Evolutionary conservation across 2,329 filamentous ascomycete species (phyloP), one percentile per base, ranked within the genome.

Genomic region (Beauveria caledonica): DNA sequence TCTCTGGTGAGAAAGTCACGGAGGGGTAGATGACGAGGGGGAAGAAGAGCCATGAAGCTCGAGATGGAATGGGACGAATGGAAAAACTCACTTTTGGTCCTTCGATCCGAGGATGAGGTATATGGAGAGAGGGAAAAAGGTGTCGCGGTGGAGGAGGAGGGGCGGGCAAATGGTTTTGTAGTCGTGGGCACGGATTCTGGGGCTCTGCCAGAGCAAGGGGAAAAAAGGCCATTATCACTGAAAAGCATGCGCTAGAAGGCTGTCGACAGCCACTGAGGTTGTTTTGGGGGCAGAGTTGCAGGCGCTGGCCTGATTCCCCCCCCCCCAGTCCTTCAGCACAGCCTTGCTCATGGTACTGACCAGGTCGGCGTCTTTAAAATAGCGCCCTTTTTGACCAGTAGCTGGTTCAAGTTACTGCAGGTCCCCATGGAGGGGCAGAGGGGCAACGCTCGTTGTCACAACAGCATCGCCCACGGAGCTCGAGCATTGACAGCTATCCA

Each of bases 131-230:
- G 9, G 53, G 51, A 48, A 50, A 54, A 45, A 49, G 51, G 51
- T 40, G 51, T 42, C 39, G 54, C 44, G 33, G 55, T 25, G 33
- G 56, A 48, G 52, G 49, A 62, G 54, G 60, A 46, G 44, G 60
- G 58, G 52, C 23, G 29, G 52, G 52, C 33, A 60, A 60, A 44
- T 52, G 60, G 54, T 58, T 56, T 62, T 58, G 60, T 56, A 60
- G 29, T 53, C 40, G 21, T 25, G 29, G 55, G 49, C 56, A n/a
- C 45, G 29, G 33, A 40, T 50, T 50, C 46, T 46, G 50, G 33
- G 33, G 49, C 49, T 36, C 5, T 49, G 25, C 45, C 33, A 42
- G 10, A 39, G 36, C 36, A 58, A 51, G 17, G 23, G 11, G 7
- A 58, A 58, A 50, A 27, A 36, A 46, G 42, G 42, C 54, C 54